A percentile compares a stretch with the other conserved stretches of the same genome.
Conservation (phyloP, 768 basidiomycete genomes). For the Cyclocybe aegerita region DNA sequence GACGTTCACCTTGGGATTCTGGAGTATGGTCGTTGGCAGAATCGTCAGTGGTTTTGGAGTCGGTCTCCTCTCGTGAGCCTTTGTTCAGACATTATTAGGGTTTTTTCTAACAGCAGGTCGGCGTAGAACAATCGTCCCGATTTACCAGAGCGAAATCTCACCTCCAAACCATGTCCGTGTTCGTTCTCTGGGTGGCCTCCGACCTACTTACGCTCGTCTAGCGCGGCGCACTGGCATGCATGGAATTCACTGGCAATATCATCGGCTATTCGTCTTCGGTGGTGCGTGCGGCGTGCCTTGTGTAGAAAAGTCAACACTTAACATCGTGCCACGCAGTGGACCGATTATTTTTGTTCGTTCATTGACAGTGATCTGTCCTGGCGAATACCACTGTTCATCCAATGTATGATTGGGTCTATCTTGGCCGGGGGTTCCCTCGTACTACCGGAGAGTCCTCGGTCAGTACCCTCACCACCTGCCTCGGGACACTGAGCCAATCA, state of each 20-base stretch:
- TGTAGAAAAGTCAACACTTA: not conserved
- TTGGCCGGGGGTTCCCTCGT: slow-evolving; percentile 77
- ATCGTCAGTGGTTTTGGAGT: slow-evolving; percentile 88
- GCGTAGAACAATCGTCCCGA: slow-evolving; percentile 85
- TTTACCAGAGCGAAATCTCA: slow-evolving; percentile 95
- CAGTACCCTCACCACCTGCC: slow-evolving; percentile 13
- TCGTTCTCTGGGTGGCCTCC: not conserved
- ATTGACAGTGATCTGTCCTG: slow-evolving; percentile 85
- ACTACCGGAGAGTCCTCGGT: slow-evolving; percentile 91
- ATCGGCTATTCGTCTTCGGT: slow-evolving; percentile 89
- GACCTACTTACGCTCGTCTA: slow-evolving; percentile 24
- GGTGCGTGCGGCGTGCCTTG: slow-evolving; percentile 43
- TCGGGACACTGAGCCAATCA: slow-evolving; percentile 26
- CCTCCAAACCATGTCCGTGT: slow-evolving; percentile 79
- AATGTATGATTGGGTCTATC: slow-evolving; percentile 83
- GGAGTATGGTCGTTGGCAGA: slow-evolving; percentile 80
- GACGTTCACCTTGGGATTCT: slow-evolving; percentile 77
- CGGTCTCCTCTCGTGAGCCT: slow-evolving; percentile 78
- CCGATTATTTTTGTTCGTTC: slow-evolving; percentile 91
- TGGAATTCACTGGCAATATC: slow-evolving; percentile 95
- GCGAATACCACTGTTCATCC: slow-evolving; percentile 86
- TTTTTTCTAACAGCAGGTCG: no score
- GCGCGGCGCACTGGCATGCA: slow-evolving; percentile 90
- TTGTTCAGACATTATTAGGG: not conserved
- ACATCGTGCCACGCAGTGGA: slow-evolving; percentile 57